These are phyloP conservation scores for Karstenula rhodostoma DNA, from an alignment of 2,329 filamentous ascomycete genomes.

Conservation along the genomic window DNA sequence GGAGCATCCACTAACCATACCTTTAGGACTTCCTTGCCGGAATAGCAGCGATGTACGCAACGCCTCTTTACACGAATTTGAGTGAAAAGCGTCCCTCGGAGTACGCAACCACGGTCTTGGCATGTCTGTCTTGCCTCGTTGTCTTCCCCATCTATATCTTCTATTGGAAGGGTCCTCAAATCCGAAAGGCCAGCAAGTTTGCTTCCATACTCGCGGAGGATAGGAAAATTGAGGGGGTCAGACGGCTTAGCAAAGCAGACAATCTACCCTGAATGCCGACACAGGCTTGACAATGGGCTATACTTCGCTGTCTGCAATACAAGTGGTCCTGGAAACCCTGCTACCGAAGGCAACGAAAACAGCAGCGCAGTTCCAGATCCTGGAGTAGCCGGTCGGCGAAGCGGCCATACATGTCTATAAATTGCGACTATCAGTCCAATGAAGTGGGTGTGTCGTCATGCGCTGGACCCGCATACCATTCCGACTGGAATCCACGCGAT, in stretches of 20 bases:
- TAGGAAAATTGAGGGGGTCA: conserved; percentile 31
- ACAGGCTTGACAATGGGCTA: no score
- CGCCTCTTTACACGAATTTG: conserved; percentile 60
- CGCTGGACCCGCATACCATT: no score
- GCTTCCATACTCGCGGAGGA: conserved; percentile 48
- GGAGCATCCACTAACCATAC: neutral
- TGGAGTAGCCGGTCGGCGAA: no score
- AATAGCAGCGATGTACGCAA: conserved; percentile 72
- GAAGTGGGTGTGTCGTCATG: no score
- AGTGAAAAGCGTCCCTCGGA: conserved; percentile 53
- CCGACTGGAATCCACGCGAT: no score
- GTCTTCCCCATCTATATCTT: conserved; percentile 53
- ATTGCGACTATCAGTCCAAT: no score
- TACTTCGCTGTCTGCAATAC: no score
- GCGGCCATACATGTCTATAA: no score
- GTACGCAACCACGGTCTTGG: conserved; percentile 63
- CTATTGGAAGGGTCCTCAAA: conserved; percentile 61
- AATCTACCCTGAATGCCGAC: conserved; percentile 40
- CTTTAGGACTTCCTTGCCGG: conserved; percentile 71
- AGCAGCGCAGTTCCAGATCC: no score
- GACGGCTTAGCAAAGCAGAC: conserved; percentile 60
- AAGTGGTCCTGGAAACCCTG: no score
- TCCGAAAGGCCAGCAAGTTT: conserved; percentile 62
- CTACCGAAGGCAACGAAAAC: no score
- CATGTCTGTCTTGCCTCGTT: conserved; percentile 56